Evolutionary conservation across 441 rosid species (phyloP), one percentile per base, ranked within the genome.

Genomic region (Erodium trifolium): DNA sequence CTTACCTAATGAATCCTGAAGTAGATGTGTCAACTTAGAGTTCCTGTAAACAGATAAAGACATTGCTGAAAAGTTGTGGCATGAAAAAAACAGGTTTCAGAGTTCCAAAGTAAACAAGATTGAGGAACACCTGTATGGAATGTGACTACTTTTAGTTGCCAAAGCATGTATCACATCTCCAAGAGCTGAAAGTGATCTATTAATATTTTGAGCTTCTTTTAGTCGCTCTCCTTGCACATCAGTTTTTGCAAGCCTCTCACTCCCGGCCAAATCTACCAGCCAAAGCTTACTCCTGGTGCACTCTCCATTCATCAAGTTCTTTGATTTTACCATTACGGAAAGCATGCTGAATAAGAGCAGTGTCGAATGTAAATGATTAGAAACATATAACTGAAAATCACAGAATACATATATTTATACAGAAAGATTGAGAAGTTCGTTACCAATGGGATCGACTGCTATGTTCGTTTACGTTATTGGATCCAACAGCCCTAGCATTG

Each of bases 401-500:
- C 47, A 41, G 11, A 41, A 11, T 41, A 2, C 7, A 41, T 11
- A 41, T 1, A 11, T 23, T 41, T 41, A 41, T 5, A 5, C 47
- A 41, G 11, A 41, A 41, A 41, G 47, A 11, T 41, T 41, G 47
- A 41, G 47, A 41, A 11, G 47, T 11, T 41, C 47, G 11, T 5
- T 47, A 91, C 97, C 98, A 93, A 82, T 91, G 98, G 75, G 98
- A 93, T 74, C 98, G 80, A 80, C 98, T 93, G 83, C 98, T 89
- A 77, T 85, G 86, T 73, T 91, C 98, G 70, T 93, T 93, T 11
- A 92, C 91, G 68, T 89, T 84, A 34, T 97, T 91, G 77, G 91
- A 82, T 65, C 96, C 92, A 76, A 93, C 83, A 68, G 94, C 94
- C 77, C 98, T 86, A 62, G 91, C 93, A 67, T 81, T 88, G 78